A percentile compares a stretch with the other conserved stretches of the same genome.
These are phyloP conservation scores for Solanum hybrid DNA, from an alignment of 305 asterid species.

Conservation along the genomic window DNA sequence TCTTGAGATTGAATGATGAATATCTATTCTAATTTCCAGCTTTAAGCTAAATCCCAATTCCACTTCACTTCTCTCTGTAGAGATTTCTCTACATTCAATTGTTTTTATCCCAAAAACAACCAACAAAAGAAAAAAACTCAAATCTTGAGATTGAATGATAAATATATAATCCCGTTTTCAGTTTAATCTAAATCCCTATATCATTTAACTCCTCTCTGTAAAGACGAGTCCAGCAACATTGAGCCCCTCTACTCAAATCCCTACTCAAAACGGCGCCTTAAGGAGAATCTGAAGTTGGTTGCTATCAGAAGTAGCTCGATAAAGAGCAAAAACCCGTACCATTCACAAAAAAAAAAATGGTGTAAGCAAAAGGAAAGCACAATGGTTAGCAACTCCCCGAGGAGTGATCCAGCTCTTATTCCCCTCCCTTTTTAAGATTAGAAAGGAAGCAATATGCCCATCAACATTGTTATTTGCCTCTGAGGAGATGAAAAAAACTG, in stretches of 20 bases:
- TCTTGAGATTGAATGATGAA: background rate
- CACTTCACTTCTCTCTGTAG: background rate
- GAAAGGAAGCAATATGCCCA: background rate
- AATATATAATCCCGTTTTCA: background rate
- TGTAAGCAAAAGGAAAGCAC: background rate
- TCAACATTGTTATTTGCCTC: background rate
- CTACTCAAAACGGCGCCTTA: background rate
- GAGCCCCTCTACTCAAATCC: background rate
- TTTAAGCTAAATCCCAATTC: background rate
- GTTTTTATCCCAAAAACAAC: background rate
- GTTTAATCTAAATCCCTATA: background rate
- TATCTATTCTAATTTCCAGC: background rate
- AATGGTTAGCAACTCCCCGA: background rate
- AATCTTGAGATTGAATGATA: background rate
- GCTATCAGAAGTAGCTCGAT: background rate
- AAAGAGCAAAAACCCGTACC: background rate
- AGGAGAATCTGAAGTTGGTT: background rate
- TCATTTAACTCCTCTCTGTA: background rate
- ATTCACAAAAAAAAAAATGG: background rate
- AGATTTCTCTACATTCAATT: background rate
- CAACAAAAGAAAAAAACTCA: background rate
- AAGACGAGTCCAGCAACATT: background rate
- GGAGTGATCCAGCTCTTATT: background rate
- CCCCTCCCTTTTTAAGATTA: background rate
- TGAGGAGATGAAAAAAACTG: background rate